A percentile compares a stretch with the other conserved stretches of the same genome.
These are phyloP conservation scores for Colletotrichum spinosum DNA, from an alignment of 2,329 filamentous ascomycete species.

Conservation along the genomic window DNA sequence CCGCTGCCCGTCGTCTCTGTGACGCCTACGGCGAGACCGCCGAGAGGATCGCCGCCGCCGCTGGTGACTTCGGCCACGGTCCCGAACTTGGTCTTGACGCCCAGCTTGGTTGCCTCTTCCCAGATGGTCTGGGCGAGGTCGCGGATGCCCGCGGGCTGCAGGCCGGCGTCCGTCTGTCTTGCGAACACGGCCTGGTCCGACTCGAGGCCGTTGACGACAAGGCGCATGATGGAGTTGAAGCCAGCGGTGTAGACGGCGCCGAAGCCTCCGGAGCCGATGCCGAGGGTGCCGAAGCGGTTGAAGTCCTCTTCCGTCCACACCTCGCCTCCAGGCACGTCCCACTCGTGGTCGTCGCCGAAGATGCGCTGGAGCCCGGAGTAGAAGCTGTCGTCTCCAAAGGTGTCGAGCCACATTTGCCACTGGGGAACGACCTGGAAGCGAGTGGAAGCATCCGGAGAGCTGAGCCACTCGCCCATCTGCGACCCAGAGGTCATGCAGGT, in stretches of 20 bases:
- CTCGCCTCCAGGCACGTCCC: constrained; percentile 11
- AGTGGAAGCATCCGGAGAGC: too few relatives aligned
- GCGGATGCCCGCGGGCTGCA: constrained; percentile 16
- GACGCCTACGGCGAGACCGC: constrained; percentile 3
- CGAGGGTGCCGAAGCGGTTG: constrained; percentile 12
- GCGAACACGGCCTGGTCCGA: constrained; percentile 18
- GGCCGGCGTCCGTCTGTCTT: not conserved
- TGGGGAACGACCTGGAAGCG: constrained; percentile 1
- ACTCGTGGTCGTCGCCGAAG: constrained; percentile 16
- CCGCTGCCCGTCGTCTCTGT: not conserved
- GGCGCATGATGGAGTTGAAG: constrained; percentile 14
- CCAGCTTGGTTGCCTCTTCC: constrained; percentile 12
- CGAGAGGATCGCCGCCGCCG: not conserved
- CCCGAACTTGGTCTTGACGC: constrained; percentile 15
- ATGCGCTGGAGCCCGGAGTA: constrained; percentile 17
- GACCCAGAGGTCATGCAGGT: not conserved
- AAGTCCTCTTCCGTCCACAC: constrained; percentile 21
- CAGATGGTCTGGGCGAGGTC: constrained; percentile 14
- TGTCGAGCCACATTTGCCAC: constrained; percentile 20
- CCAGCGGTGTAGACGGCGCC: constrained; percentile 18
- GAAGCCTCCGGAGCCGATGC: constrained; percentile 21
- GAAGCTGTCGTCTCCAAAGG: constrained; percentile 20
- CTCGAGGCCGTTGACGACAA: constrained; percentile 15
- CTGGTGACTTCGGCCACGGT: not conserved
- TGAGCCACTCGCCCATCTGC: not conserved